These are phyloP conservation scores for Artemisia annua DNA, from an alignment of 129 eudicot genomes.

Conservation along the genomic window DNA sequence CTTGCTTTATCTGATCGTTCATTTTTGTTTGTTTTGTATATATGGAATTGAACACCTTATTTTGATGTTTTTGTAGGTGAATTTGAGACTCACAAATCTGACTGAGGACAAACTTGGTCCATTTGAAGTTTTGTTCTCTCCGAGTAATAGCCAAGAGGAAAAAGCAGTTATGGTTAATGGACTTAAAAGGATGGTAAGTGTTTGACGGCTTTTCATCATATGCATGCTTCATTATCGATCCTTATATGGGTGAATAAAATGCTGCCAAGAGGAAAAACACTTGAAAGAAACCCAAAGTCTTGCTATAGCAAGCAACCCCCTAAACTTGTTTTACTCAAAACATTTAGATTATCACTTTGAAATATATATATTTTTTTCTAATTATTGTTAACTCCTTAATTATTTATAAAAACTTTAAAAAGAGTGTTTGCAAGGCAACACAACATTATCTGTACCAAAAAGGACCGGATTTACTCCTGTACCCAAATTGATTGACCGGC, in stretches of 20 bases:
- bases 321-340: too few species aligned
- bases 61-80: conserved; percentile 51
- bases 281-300: too few species aligned
- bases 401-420: too few species aligned
- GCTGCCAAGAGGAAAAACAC: too few species aligned
- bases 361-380: too few species aligned
- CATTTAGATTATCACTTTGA: too few species aligned
- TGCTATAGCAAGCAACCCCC: too few species aligned
- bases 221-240: conserved; percentile 3
- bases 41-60: conserved; percentile 6
- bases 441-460: too few species aligned
- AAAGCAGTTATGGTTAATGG: conserved; percentile 77
- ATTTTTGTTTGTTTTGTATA: not conserved
- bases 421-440: too few species aligned
- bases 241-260: not conserved
- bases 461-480: too few species aligned
- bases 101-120: conserved; percentile 82
- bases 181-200: conserved; percentile 67
- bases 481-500: too few species aligned
- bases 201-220: conserved; percentile 12
- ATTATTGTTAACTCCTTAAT: too few species aligned
- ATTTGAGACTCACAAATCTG: conserved; percentile 66
- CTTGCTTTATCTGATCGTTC: not conserved
- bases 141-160: conserved; percentile 63
- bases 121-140: conserved; percentile 70